Percentiles rank a stretch among this genome's conserved stretches.
Evolutionary conservation across 2,329 filamentous ascomycete genomes (phyloP).

Genomic region (Ascochyta pisi): DNA sequence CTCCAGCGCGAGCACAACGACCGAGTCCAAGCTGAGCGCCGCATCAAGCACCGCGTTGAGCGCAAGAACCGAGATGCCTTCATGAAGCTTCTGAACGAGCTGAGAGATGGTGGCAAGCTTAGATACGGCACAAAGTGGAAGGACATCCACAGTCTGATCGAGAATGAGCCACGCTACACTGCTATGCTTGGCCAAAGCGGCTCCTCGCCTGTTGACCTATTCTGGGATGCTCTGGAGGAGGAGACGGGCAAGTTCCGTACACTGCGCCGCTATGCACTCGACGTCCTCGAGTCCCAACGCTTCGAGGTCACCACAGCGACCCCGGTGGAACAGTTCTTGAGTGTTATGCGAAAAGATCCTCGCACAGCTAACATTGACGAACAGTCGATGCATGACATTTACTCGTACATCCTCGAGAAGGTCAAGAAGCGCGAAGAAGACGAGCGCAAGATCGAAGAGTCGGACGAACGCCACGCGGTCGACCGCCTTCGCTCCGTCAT

Average conservation of each 20-base stretch:
- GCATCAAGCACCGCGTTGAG: slow-evolving; percentile 78
- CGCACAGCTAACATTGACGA: slow-evolving; percentile 87
- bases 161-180: slow-evolving; percentile 81
- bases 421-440: slow-evolving; percentile 82
- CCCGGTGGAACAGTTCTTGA: slow-evolving; percentile 85
- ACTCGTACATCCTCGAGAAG: slow-evolving; percentile 87
- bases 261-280: slow-evolving; percentile 81
- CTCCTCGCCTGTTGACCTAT: slow-evolving; percentile 86
- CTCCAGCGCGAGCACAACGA: slow-evolving; percentile 93
- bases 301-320: slow-evolving; percentile 90
- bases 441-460: slow-evolving; percentile 80
- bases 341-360: slow-evolving; percentile 81
- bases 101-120: slow-evolving; percentile 78
- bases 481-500: slow-evolving; percentile 86
- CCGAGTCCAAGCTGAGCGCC: slow-evolving; percentile 85
- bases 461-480: slow-evolving; percentile 81
- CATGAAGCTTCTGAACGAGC: slow-evolving; percentile 74
- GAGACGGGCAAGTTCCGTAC: slow-evolving; percentile 87
- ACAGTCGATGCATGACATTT: slow-evolving; percentile 80
- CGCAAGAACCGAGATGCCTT: slow-evolving; percentile 87
- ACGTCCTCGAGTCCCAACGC: slow-evolving; percentile 90
- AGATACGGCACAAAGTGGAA: slow-evolving; percentile 92
- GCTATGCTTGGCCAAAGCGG: slow-evolving; percentile 84
- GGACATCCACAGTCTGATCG: slow-evolving; percentile 75
- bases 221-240: slow-evolving; percentile 95